Percentiles rank a stretch among this genome's conserved stretches.
These are phyloP conservation scores for Kockovaella imperatae DNA, from an alignment of 768 basidiomycete genomes.

Conservation along the genomic window DNA sequence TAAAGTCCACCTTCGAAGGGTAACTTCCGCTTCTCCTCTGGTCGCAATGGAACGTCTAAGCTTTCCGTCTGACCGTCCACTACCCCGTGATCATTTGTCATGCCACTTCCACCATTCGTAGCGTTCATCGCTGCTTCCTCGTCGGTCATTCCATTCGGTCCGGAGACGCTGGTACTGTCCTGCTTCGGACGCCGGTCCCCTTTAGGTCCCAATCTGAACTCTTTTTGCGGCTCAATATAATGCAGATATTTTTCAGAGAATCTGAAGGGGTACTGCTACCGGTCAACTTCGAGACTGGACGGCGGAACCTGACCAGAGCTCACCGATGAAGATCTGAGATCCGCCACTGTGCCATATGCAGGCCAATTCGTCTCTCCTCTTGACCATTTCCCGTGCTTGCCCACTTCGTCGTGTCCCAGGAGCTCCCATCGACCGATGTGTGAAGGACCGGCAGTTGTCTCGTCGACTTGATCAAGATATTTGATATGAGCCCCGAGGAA, in stretches of 20 bases:
- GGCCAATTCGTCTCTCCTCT: conserved; percentile 63
- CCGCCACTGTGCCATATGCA: conserved; percentile 53
- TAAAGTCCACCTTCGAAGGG: conserved; percentile 82
- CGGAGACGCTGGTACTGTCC: neutral
- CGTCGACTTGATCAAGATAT: too few relatives aligned
- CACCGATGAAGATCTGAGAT: conserved; percentile 64
- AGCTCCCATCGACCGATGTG: conserved; percentile 26
- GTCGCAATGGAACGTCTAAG: conserved; percentile 60
- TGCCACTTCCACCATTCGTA: conserved; percentile 6
- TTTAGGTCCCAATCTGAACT: conserved; percentile 16
- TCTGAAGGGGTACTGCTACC: conserved; percentile 23
- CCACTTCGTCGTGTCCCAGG: too few relatives aligned
- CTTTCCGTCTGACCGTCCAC: conserved; percentile 21
- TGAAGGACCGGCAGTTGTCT: neutral
- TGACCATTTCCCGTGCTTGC: conserved; percentile 46
- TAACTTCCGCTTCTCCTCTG: conserved; percentile 75
- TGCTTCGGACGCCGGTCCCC: neutral
- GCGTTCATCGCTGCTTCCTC: conserved; percentile 28
- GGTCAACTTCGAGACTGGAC: neutral
- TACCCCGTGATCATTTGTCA: conserved; percentile 11
- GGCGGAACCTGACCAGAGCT: conserved; percentile 11
- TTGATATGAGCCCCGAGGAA: conserved; percentile 72
- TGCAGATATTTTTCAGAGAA: conserved; percentile 25
- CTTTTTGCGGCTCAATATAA: conserved; percentile 28
- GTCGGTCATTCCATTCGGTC: conserved; percentile 11